Conservation (phyloP, 305 asterid genomes). For the Rubia tinctorum region DNA sequence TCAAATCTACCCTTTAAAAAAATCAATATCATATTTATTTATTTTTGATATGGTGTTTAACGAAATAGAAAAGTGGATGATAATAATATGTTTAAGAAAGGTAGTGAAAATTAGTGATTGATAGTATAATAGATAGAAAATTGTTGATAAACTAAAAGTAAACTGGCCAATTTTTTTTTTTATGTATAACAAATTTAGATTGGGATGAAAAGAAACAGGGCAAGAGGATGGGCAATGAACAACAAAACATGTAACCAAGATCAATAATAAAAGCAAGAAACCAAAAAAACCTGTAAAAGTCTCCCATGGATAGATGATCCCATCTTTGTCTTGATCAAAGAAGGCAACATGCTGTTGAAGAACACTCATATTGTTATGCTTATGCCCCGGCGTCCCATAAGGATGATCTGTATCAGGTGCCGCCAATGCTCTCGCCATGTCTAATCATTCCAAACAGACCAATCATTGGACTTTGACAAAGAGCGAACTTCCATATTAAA, state of each 20-base stretch:
- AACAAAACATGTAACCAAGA: neutral
- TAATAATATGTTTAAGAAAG: too few species aligned
- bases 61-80: too few species aligned
- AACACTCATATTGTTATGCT: constrained; percentile 58
- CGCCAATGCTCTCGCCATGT: constrained; percentile 73
- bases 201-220: too few species aligned
- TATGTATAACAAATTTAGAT: too few species aligned
- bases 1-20: too few species aligned
- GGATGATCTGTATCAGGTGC: constrained; percentile 90
- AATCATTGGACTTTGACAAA: neutral
- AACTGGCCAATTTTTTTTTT: too few species aligned
- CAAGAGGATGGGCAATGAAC: too few species aligned
- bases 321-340: constrained; percentile 76
- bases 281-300: constrained; percentile 29
- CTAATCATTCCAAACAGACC: constrained; percentile 27
- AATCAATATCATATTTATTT: too few species aligned
- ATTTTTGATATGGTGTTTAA: too few species aligned
- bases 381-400: constrained; percentile 63
- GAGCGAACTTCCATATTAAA: neutral
- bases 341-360: constrained; percentile 90
- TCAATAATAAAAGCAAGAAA: neutral
- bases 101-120: too few species aligned
- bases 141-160: too few species aligned
- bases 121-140: too few species aligned
- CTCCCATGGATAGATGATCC: constrained; percentile 90